Conservation (phyloP, 2,329 filamentous ascomycete species). For the Chrysoporthe deuterocubensis region DNA sequence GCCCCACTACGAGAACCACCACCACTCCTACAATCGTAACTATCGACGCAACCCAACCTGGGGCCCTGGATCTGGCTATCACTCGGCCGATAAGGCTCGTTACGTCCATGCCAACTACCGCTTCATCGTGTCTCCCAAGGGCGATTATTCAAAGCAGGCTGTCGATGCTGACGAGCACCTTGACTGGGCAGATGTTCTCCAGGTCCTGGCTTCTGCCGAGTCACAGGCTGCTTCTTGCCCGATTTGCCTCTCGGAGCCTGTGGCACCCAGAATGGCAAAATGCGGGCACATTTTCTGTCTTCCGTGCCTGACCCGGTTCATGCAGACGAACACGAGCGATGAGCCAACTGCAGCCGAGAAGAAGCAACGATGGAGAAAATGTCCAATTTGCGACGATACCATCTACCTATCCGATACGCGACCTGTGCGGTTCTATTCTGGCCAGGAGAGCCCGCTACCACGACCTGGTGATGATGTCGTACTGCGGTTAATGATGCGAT, state of each 20-base stretch:
- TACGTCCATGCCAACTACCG: slow-evolving; percentile 95
- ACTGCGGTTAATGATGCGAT: slow-evolving; percentile 80
- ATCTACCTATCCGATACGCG: slow-evolving; percentile 91
- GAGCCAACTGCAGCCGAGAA: slow-evolving; percentile 53
- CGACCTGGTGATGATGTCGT: slow-evolving; percentile 88
- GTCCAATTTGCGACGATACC: slow-evolving; percentile 91
- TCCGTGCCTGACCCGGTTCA: slow-evolving; percentile 90
- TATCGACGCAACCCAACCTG: slow-evolving; percentile 76
- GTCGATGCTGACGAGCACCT: slow-evolving; percentile 86
- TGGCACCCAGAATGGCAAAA: slow-evolving; percentile 93
- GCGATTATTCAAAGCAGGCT: slow-evolving; percentile 79
- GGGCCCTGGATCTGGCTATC: slow-evolving; percentile 87
- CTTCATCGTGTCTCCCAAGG: slow-evolving; percentile 86
- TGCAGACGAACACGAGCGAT: slow-evolving; percentile 79
- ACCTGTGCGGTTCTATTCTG: slow-evolving; percentile 88
- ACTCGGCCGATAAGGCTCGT: slow-evolving; percentile 87
- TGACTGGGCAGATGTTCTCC: slow-evolving; percentile 88
- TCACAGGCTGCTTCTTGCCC: slow-evolving; percentile 90
- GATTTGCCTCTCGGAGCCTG: slow-evolving; percentile 90
- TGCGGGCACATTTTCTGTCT: slow-evolving; percentile 98
- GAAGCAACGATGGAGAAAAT: slow-evolving; percentile 83
- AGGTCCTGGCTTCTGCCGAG: slow-evolving; percentile 87
- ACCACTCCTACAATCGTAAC: slow-evolving; percentile 56
- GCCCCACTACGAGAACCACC: slow-evolving; percentile 62
- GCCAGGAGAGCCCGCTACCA: slow-evolving; percentile 81